Conservation (phyloP, 352 stramenopile genomes). For the Pseudoperonospora humuli region DNA sequence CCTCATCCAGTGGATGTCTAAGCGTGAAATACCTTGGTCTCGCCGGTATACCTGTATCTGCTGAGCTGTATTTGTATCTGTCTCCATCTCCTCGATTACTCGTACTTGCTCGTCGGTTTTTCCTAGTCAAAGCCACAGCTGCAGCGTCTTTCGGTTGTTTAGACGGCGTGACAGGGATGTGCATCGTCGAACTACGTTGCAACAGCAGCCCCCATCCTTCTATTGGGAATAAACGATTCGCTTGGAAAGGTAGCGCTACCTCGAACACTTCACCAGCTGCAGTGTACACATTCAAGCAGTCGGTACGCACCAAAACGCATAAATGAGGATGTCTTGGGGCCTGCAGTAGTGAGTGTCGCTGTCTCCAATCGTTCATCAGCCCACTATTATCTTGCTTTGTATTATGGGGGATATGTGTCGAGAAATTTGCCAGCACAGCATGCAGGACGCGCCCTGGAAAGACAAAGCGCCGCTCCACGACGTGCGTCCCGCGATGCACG, state of each 20-base stretch:
- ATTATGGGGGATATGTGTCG: constrained; percentile 3
- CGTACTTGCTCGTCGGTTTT: constrained; percentile 28
- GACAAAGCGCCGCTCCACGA: constrained; percentile 54
- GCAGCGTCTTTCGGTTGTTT: constrained; percentile 25
- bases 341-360: constrained; percentile 8
- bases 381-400: not conserved
- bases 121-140: constrained; percentile 19
- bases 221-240: constrained; percentile 46
- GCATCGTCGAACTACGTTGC: constrained; percentile 40
- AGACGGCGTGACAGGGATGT: constrained; percentile 18
- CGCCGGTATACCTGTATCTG: constrained; percentile 5
- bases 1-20: constrained; percentile 61
- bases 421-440: constrained; percentile 44
- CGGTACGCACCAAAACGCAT: constrained; percentile 57
- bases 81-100: constrained; percentile 31
- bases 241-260: constrained; percentile 65
- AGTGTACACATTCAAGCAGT: constrained; percentile 64
- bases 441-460: constrained; percentile 54
- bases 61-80: constrained; percentile 23
- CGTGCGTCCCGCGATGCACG: constrained; percentile 37
- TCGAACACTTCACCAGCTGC: constrained; percentile 62
- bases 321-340: constrained; percentile 24
- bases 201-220: constrained; percentile 39
- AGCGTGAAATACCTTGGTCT: constrained; percentile 70
- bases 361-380: not conserved